Conservation (phyloP, 2,329 filamentous ascomycete species). For the Dothideomycetes sp. region DNA sequence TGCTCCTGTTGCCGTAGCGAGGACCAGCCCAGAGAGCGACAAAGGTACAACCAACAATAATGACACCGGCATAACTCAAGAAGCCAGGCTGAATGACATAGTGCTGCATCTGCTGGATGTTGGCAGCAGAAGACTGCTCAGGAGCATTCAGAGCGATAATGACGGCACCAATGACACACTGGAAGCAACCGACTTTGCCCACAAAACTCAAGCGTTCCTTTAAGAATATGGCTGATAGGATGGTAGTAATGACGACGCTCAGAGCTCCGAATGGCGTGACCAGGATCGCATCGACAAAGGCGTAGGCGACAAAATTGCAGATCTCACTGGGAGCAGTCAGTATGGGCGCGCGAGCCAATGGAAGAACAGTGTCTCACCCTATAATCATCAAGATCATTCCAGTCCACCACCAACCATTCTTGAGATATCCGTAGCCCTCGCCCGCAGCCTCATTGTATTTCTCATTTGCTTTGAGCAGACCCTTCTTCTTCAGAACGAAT, state of each 20-base stretch:
- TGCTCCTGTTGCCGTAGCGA: slow-evolving; percentile 87
- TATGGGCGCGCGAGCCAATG: background rate
- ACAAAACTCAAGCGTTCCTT: slow-evolving; percentile 94
- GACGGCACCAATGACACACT: slow-evolving; percentile 86
- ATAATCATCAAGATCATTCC: slow-evolving; percentile 97
- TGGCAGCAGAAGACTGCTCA: slow-evolving; percentile 68
- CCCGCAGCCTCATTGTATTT: slow-evolving; percentile 95
- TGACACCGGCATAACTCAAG: slow-evolving; percentile 70
- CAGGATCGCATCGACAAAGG: slow-evolving; percentile 91
- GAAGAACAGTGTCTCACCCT: slow-evolving; percentile 36
- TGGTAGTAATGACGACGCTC: slow-evolving; percentile 83
- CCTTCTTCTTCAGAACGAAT: slow-evolving; percentile 92
- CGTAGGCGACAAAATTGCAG: slow-evolving; percentile 95
- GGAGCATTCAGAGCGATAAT: slow-evolving; percentile 94
- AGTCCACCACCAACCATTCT: slow-evolving; percentile 88
- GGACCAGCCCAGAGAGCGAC: slow-evolving; percentile 75
- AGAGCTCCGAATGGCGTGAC: slow-evolving; percentile 87
- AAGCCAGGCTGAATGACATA: slow-evolving; percentile 84
- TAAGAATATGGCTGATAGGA: slow-evolving; percentile 87
- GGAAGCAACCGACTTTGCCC: slow-evolving; percentile 90
- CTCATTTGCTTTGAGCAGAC: slow-evolving; percentile 80
- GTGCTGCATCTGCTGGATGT: slow-evolving; percentile 85
- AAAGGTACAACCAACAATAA: slow-evolving; percentile 63
- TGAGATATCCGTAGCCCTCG: slow-evolving; percentile 94
- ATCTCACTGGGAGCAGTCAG: slow-evolving; percentile 47